A percentile compares a stretch with the other conserved stretches of the same genome.
These are phyloP conservation scores for Tricholoma flavovirens DNA, from an alignment of 768 basidiomycete genomes.

Conservation along the genomic window DNA sequence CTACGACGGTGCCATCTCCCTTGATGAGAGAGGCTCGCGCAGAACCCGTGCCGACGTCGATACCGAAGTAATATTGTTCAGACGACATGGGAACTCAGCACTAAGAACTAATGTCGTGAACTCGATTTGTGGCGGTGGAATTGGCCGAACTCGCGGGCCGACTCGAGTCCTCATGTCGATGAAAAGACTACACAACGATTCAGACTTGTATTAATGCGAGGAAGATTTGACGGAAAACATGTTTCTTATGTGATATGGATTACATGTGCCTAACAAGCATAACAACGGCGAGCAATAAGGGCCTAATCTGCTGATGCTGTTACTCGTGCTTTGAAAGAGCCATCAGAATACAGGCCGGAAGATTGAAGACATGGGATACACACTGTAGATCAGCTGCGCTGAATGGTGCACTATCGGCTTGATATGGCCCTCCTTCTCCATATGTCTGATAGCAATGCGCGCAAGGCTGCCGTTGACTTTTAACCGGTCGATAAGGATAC, in stretches of 20 bases:
- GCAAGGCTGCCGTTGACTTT: constrained; percentile 96
- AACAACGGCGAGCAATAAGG: constrained; percentile 10
- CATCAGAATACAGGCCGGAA: neutral
- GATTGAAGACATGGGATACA: constrained; percentile 28
- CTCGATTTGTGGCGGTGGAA: too few species aligned
- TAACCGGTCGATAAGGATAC: constrained; percentile 96
- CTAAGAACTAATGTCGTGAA: too few species aligned
- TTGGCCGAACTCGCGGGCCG: too few species aligned
- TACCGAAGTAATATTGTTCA: constrained; percentile 57
- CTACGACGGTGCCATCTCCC: constrained; percentile 59
- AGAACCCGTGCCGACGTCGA: constrained; percentile 92
- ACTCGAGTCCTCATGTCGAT: too few species aligned
- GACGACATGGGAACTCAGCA: constrained; percentile 25
- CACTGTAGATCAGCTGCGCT: constrained; percentile 93
- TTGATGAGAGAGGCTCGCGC: constrained; percentile 82
- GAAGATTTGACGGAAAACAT: constrained; percentile 16
- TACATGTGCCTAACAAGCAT: constrained; percentile 27
- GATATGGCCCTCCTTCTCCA: constrained; percentile 92
- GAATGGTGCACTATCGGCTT: constrained; percentile 97
- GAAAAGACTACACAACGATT: too few species aligned
- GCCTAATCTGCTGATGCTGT: constrained; percentile 44
- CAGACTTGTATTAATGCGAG: neutral
- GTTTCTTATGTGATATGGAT: constrained; percentile 31
- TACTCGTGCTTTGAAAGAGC: constrained; percentile 36
- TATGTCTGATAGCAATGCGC: constrained; percentile 81